phyloP scores from a whole-genome alignment of 208 protist genomes.

The Trichomonas vaginalis region DNA sequence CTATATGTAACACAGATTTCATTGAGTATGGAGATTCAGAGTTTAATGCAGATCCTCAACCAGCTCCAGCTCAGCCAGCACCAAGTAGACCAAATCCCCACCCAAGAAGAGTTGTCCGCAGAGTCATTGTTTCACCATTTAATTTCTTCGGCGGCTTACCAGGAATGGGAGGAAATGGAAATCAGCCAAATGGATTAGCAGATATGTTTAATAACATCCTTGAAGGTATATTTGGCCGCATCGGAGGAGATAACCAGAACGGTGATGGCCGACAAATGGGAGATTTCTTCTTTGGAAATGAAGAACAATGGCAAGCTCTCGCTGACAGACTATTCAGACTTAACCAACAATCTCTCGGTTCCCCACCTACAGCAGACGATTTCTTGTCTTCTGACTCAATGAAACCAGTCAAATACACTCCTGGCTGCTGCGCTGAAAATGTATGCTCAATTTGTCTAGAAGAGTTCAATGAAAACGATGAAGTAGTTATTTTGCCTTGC shows the following conservation, averaged over 20 bases:
- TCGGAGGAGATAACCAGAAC: background rate
- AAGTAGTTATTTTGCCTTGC: background rate
- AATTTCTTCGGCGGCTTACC: no score
- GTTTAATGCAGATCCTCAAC: background rate
- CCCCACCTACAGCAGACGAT: background rate
- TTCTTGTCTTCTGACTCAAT: background rate
- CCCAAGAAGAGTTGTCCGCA: no score
- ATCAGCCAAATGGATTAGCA: background rate
- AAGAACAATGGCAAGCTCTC: background rate
- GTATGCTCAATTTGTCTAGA: background rate
- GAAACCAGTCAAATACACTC: background rate
- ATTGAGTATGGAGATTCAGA: background rate
- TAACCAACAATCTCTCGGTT: background rate
- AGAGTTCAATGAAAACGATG: background rate
- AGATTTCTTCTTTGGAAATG: constrained; percentile 1
- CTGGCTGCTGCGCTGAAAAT: background rate
- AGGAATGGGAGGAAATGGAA: no score
- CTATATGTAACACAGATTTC: background rate
- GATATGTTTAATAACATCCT: background rate
- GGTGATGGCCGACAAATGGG: background rate
- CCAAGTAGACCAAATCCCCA: background rate
- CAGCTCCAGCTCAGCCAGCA: background rate
- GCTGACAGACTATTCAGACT: background rate
- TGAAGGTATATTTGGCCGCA: background rate
- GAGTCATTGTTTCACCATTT: background rate